Evolutionary conservation across 345 rosid species (phyloP).

Genomic region (Diplotaxis tenuifolia): DNA sequence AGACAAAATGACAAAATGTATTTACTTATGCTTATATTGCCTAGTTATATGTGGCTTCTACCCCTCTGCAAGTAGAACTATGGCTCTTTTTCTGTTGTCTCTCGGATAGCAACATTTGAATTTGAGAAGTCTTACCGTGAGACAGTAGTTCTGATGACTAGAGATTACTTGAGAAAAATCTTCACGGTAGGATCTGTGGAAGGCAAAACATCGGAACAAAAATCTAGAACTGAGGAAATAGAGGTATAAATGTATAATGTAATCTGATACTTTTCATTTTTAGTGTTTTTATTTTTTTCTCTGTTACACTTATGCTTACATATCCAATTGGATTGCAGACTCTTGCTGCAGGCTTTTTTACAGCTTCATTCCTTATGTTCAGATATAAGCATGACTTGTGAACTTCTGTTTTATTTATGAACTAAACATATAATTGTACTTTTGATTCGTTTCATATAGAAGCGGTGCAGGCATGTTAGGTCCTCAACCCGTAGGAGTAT

Average conservation of each 20-base stretch:
- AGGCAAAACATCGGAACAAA: slow-evolving; percentile 75
- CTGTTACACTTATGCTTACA: slow-evolving; percentile 47
- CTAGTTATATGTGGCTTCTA: too few species aligned
- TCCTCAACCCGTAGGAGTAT: too few species aligned
- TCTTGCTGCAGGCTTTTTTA: slow-evolving; percentile 97
- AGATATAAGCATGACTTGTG: slow-evolving; percentile 93
- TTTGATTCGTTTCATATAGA: slow-evolving; percentile 48
- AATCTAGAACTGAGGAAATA: slow-evolving; percentile 78
- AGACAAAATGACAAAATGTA: too few species aligned
- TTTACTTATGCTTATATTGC: too few species aligned
- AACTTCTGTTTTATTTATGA: slow-evolving; percentile 38
- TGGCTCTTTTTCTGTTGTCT: slow-evolving; percentile 95
- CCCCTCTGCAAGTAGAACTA: too few species aligned
- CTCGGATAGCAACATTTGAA: slow-evolving; percentile 92
- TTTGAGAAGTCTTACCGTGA: slow-evolving; percentile 96
- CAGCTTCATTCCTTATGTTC: slow-evolving; percentile 93
- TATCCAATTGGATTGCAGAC: slow-evolving; percentile 66
- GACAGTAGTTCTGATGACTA: slow-evolving; percentile 91
- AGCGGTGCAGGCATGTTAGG: slow-evolving; percentile 88
- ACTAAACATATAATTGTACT: background rate
- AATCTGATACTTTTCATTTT: background rate
- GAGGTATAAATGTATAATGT: slow-evolving; percentile 71
- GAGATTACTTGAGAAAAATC: slow-evolving; percentile 77
- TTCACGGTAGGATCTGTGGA: slow-evolving; percentile 74
- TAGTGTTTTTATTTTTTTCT: slow-evolving; percentile 6